A percentile compares a stretch with the other conserved stretches of the same genome.
Conservation (phyloP, 2,329 filamentous ascomycete species). For the Fusarium napiforme region DNA sequence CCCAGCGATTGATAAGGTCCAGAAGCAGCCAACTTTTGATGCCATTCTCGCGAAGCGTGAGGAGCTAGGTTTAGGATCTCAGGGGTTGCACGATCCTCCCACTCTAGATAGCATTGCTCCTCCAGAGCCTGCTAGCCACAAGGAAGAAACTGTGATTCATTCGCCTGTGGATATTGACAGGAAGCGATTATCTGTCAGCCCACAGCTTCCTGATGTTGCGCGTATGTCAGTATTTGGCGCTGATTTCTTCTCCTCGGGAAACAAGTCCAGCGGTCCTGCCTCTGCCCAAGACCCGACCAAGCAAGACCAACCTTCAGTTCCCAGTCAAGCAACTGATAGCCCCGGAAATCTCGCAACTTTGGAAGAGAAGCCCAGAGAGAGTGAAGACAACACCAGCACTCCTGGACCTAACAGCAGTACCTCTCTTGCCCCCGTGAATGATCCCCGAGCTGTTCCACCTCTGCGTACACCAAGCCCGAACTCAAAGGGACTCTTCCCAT, state of each 20-base stretch:
- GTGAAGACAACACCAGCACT: background rate
- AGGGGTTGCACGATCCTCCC: conserved; percentile 1
- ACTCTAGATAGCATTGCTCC: background rate
- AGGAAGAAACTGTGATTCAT: conserved; percentile 20
- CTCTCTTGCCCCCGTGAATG: conserved; percentile 29
- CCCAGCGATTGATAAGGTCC: conserved; percentile 9
- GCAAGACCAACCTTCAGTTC: conserved; percentile 15
- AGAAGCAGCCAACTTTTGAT: conserved; percentile 38
- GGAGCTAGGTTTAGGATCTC: conserved; percentile 1
- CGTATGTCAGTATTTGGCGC: conserved; percentile 70
- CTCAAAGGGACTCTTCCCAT: conserved; percentile 15
- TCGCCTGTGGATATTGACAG: conserved; percentile 30
- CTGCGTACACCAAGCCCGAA: conserved; percentile 50
- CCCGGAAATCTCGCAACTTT: conserved; percentile 6
- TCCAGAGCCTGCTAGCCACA: background rate
- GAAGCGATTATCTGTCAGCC: conserved; percentile 61
- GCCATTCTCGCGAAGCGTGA: conserved; percentile 37
- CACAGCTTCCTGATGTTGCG: conserved; percentile 66
- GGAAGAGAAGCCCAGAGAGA: conserved; percentile 11
- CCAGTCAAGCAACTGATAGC: conserved; percentile 1
- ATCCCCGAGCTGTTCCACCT: conserved; percentile 46
- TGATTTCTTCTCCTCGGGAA: conserved; percentile 63
- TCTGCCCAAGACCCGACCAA: conserved; percentile 21
- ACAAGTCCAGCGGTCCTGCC: conserved; percentile 9
- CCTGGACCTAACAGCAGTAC: background rate